These are phyloP conservation scores for Pseudogymnoascus sp. DNA, from an alignment of 2,329 filamentous ascomycete species.

Conservation along the genomic window DNA sequence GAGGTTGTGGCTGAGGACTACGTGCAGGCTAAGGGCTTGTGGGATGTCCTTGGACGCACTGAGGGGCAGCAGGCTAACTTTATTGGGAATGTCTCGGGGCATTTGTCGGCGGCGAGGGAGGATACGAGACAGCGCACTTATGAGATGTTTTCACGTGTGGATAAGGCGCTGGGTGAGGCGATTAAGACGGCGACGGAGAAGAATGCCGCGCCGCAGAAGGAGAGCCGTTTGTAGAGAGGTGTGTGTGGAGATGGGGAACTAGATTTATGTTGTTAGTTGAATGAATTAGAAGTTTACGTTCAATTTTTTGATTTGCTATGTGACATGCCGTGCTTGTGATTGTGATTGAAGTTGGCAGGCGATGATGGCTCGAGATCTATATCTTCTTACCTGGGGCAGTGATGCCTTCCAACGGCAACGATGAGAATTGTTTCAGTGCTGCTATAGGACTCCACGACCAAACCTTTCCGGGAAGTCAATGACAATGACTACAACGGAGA, in stretches of 20 bases:
- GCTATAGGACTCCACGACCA: no score
- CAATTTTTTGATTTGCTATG: background rate
- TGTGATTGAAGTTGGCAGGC: background rate
- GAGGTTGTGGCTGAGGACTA: slow-evolving; percentile 33
- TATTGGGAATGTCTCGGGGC: slow-evolving; percentile 51
- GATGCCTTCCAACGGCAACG: no score
- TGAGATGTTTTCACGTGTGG: slow-evolving; percentile 54
- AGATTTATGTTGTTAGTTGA: background rate
- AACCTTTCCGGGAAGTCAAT: no score
- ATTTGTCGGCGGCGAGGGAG: slow-evolving; percentile 48
- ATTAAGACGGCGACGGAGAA: slow-evolving; percentile 48
- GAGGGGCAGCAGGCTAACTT: slow-evolving; percentile 57
- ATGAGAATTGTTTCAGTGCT: no score
- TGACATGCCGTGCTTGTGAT: background rate
- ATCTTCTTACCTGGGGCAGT: no score
- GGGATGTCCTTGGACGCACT: slow-evolving; percentile 37
- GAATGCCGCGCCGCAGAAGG: background rate
- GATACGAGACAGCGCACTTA: slow-evolving; percentile 54
- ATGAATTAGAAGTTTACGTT: background rate
- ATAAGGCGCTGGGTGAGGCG: slow-evolving; percentile 45
- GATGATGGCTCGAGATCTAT: no score
- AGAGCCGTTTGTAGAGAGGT: slow-evolving; percentile 4
- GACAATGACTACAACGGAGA: no score
- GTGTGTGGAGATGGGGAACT: background rate
- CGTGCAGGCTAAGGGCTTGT: slow-evolving; percentile 31